Evolutionary conservation across 345 rosid species (phyloP).

Genomic region (Aquilaria sinensis): DNA sequence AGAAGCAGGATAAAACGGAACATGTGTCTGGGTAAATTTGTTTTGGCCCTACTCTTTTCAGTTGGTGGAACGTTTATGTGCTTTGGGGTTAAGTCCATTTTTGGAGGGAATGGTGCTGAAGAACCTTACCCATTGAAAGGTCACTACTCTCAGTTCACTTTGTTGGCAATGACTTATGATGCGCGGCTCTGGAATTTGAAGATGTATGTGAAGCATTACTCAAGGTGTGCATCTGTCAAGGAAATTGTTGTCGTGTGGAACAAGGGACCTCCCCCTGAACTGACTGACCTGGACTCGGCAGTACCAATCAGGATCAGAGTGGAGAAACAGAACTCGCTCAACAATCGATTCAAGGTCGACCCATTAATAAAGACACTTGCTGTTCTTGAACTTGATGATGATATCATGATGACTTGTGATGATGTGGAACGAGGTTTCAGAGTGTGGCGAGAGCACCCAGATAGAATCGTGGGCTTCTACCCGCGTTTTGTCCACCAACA

Average conservation of each 20-base stretch:
- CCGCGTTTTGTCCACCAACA: constrained; percentile 52
- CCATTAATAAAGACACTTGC: constrained; percentile 54
- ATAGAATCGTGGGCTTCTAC: constrained; percentile 75
- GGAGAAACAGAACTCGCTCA: constrained; percentile 59
- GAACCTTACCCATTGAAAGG: constrained; percentile 53
- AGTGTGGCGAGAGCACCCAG: constrained; percentile 75
- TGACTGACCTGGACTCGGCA: constrained; percentile 54
- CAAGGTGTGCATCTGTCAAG: constrained; percentile 74
- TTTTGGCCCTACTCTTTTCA: constrained; percentile 30
- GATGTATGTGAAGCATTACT: constrained; percentile 77
- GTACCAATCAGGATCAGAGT: constrained; percentile 77
- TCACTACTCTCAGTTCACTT: constrained; percentile 70
- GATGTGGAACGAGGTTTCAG: constrained; percentile 69
- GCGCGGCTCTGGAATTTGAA: constrained; percentile 94
- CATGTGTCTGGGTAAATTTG: constrained; percentile 38
- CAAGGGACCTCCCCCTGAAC: constrained; percentile 63
- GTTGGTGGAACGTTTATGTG: constrained; percentile 46
- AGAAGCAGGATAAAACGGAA: constrained; percentile 51
- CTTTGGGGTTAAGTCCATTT: constrained; percentile 42
- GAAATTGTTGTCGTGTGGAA: constrained; percentile 93
- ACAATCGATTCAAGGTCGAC: constrained; percentile 74
- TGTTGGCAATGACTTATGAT: constrained; percentile 85
- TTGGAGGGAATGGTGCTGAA: constrained; percentile 68
- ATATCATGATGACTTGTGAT: constrained; percentile 81
- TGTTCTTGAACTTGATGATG: constrained; percentile 90